Conservation (phyloP, 495 filamentous ascomycete genomes). For the Extremus antarcticus region DNA sequence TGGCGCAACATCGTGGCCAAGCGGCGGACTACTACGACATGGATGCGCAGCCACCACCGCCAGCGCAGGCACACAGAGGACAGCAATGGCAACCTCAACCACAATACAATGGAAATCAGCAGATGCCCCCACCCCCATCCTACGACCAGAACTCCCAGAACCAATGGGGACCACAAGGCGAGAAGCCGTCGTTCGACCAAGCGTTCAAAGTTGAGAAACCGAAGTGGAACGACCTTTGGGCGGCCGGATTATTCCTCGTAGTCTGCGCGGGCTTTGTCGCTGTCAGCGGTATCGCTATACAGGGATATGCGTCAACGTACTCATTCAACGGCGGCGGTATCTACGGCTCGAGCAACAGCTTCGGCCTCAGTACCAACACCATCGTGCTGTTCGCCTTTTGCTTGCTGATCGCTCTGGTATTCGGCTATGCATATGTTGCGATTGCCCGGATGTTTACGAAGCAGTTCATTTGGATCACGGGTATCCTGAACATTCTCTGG, state of each 20-base stretch:
- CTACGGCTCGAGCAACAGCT: conserved; percentile 54
- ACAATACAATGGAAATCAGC: neutral
- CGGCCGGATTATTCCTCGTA: conserved; percentile 63
- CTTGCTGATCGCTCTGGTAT: conserved; percentile 55
- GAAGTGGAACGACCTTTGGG: conserved; percentile 84
- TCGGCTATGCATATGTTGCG: conserved; percentile 67
- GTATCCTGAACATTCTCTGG: conserved; percentile 56
- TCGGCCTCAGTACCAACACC: conserved; percentile 70
- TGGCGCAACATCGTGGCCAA: neutral
- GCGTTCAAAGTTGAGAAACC: conserved; percentile 70
- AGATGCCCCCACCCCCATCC: conserved; percentile 12
- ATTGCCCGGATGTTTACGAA: conserved; percentile 74
- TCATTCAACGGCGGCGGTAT: conserved; percentile 63
- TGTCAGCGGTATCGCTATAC: conserved; percentile 64
- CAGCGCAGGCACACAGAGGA: neutral
- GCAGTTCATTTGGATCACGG: conserved; percentile 80
- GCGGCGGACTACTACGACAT: conserved; percentile 8
- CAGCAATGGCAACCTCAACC: conserved; percentile 4
- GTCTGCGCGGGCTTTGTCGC: conserved; percentile 67
- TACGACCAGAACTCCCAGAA: conserved; percentile 7
- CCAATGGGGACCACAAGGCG: conserved; percentile 4
- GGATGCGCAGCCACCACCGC: neutral
- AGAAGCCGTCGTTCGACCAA: conserved; percentile 59
- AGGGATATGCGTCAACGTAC: conserved; percentile 60
- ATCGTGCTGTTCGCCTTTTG: conserved; percentile 74